Conservation (phyloP, 1,139 yeast genomes). For the Blastobotrys apis region DNA sequence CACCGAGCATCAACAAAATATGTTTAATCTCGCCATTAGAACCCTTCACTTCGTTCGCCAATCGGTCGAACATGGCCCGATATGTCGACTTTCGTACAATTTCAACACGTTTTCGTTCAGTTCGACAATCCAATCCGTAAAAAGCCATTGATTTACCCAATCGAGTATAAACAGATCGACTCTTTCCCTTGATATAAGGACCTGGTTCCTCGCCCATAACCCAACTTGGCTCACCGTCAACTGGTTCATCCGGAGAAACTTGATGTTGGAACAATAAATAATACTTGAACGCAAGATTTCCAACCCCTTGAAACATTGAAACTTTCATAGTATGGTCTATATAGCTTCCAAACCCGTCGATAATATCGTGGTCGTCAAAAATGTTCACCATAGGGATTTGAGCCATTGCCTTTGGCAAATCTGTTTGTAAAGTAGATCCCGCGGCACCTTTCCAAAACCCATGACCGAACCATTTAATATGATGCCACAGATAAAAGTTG, state of each 20-base stretch:
- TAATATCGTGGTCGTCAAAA: slow-evolving; percentile 82
- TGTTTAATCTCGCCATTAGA: slow-evolving; percentile 63
- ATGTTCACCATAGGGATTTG: slow-evolving; percentile 81
- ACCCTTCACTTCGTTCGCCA: slow-evolving; percentile 49
- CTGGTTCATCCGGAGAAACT: slow-evolving; percentile 43
- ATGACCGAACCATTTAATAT: slow-evolving; percentile 81
- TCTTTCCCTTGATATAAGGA: slow-evolving; percentile 59
- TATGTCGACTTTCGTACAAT: slow-evolving; percentile 59
- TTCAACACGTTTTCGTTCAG: slow-evolving; percentile 68
- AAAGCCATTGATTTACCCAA: slow-evolving; percentile 71
- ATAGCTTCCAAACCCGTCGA: slow-evolving; percentile 94
- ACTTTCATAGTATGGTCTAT: slow-evolving; percentile 67
- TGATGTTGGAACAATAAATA: slow-evolving; percentile 92
- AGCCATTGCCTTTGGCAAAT: slow-evolving; percentile 72
- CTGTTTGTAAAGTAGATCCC: slow-evolving; percentile 59
- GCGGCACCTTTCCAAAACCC: slow-evolving; percentile 76
- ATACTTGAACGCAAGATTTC: slow-evolving; percentile 74
- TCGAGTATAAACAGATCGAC: slow-evolving; percentile 65
- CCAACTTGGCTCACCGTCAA: slow-evolving; percentile 35
- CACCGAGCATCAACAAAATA: slow-evolving; percentile 77
- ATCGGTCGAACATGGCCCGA: slow-evolving; percentile 53
- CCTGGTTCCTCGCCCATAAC: slow-evolving; percentile 43
- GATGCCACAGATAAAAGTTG: slow-evolving; percentile 64
- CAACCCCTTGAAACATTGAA: slow-evolving; percentile 64
- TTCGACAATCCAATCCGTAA: slow-evolving; percentile 85